These are phyloP conservation scores for Penicillium coffeae DNA, from an alignment of 495 filamentous ascomycete genomes.

Conservation along the genomic window DNA sequence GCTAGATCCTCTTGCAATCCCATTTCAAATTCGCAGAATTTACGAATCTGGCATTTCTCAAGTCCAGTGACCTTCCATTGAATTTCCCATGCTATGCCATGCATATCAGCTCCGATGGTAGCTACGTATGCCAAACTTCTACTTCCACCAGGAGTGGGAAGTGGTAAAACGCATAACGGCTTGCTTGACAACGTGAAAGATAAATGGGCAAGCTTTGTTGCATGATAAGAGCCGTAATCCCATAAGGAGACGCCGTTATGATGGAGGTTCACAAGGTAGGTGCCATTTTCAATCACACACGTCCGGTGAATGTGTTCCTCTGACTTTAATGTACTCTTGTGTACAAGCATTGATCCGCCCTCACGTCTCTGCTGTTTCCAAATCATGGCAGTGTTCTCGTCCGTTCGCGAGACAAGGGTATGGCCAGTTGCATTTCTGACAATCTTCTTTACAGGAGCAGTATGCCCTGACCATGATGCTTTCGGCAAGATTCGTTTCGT, in stretches of 20 bases:
- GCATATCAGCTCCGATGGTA: slow-evolving; percentile 76
- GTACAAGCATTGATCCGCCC: slow-evolving; percentile 51
- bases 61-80: slow-evolving; percentile 34
- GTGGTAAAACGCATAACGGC: slow-evolving; percentile 74
- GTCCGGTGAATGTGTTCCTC: slow-evolving; percentile 77
- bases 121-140: slow-evolving; percentile 60
- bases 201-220: slow-evolving; percentile 53
- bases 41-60: slow-evolving; percentile 43
- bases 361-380: slow-evolving; percentile 64
- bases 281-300: slow-evolving; percentile 67
- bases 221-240: slow-evolving; percentile 61
- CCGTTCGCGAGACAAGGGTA: slow-evolving; percentile 76
- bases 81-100: slow-evolving; percentile 84
- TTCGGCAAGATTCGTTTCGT: slow-evolving; percentile 55
- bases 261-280: slow-evolving; percentile 79
- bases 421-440: slow-evolving; percentile 76
- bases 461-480: slow-evolving; percentile 81
- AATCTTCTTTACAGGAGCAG: slow-evolving; percentile 73
- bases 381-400: slow-evolving; percentile 72
- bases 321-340: slow-evolving; percentile 67
- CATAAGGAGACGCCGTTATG: slow-evolving; percentile 74
- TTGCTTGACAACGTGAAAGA: slow-evolving; percentile 64
- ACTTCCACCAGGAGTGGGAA: slow-evolving; percentile 60
- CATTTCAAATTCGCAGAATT: slow-evolving; percentile 71
- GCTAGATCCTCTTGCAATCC: slow-evolving; percentile 69